These are phyloP conservation scores for Fusarium globosum DNA, from an alignment of 2,329 filamentous ascomycete genomes.

Conservation along the genomic window DNA sequence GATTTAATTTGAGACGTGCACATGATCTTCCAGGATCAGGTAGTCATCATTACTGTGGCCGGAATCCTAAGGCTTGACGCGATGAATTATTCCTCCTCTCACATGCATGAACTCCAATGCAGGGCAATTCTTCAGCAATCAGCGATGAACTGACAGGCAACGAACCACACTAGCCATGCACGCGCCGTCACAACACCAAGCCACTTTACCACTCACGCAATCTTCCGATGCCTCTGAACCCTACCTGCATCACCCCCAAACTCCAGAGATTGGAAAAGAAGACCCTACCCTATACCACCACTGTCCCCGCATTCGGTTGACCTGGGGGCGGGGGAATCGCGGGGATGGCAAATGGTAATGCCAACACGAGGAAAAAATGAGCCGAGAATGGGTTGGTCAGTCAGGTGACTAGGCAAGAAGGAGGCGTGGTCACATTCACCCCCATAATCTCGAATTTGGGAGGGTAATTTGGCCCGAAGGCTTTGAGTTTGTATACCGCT, in stretches of 20 bases:
- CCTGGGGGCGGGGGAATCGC: conserved; percentile 31
- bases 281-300: conserved; percentile 13
- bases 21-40: background rate
- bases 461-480: background rate
- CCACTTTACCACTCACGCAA: background rate
- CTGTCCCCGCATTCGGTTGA: conserved; percentile 29
- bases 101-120: background rate
- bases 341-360: conserved; percentile 21
- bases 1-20: too few relatives aligned
- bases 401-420: conserved; percentile 35
- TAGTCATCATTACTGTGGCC: background rate
- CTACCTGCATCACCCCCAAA: background rate
- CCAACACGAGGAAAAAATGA: conserved; percentile 10
- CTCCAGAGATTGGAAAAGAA: background rate
- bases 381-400: conserved; percentile 29
- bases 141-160: background rate
- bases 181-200: background rate
- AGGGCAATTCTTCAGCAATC: background rate
- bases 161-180: background rate
- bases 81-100: background rate
- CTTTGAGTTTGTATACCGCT: conserved; percentile 16
- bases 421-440: conserved; percentile 26
- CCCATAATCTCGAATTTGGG: conserved; percentile 38
- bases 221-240: background rate
- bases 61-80: background rate